These are phyloP conservation scores for Thozetella sp. DNA, from an alignment of 495 filamentous ascomycete genomes.

Conservation along the genomic window DNA sequence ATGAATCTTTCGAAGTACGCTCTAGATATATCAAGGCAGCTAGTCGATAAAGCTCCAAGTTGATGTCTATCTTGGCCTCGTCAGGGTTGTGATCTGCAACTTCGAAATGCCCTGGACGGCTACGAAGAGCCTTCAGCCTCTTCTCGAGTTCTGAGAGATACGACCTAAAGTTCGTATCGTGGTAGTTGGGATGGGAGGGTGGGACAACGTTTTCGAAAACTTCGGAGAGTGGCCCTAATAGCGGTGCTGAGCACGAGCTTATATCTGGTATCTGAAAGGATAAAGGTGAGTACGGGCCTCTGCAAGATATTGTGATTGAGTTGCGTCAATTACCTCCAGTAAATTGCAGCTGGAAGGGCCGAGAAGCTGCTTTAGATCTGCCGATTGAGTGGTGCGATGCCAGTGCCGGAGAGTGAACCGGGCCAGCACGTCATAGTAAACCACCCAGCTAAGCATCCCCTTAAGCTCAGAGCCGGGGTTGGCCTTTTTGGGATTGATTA, in stretches of 20 bases:
- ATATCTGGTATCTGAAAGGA: neutral
- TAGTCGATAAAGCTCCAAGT: too few relatives aligned
- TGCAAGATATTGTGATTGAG: neutral
- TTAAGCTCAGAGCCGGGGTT: neutral
- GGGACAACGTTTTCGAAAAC: neutral
- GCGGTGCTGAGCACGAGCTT: neutral
- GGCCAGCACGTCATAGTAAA: neutral
- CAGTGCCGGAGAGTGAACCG: neutral
- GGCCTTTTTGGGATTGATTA: neutral
- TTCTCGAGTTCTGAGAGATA: neutral
- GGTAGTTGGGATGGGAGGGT: neutral
- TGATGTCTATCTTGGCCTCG: too few relatives aligned
- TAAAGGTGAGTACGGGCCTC: too few relatives aligned
- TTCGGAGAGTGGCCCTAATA: neutral
- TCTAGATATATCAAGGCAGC: too few relatives aligned
- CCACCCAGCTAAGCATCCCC: neutral
- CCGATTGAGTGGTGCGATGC: neutral
- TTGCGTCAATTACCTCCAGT: neutral
- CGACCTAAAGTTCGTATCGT: neutral
- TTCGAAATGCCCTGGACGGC: too few relatives aligned
- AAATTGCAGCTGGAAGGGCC: neutral
- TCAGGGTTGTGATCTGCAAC: too few relatives aligned
- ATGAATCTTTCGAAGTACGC: too few relatives aligned
- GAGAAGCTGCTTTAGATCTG: neutral
- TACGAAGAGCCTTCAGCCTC: neutral